These are phyloP conservation scores for Imleria badia DNA, from an alignment of 768 basidiomycete genomes.

Conservation along the genomic window DNA sequence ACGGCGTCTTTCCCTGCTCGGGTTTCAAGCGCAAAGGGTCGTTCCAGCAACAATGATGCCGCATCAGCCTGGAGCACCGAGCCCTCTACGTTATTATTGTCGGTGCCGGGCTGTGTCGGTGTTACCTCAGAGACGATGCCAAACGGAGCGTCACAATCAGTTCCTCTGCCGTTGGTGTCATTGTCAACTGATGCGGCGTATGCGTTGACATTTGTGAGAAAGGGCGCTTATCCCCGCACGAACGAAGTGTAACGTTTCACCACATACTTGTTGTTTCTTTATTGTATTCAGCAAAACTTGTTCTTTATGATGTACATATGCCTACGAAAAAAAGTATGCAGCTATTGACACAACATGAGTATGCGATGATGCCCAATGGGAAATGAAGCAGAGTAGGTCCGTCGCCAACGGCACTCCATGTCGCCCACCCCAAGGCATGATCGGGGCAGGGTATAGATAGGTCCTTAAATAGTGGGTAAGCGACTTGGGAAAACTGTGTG, in stretches of 20 bases:
- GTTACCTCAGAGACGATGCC: slow-evolving; percentile 6
- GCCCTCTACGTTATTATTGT: background rate
- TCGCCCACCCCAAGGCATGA: slow-evolving; percentile 24
- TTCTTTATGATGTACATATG: slow-evolving; percentile 36
- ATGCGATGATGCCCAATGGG: slow-evolving; percentile 30
- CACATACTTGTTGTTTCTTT: background rate
- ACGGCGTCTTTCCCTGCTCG: background rate
- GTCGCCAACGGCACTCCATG: slow-evolving; percentile 22
- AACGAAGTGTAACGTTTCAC: slow-evolving; percentile 8
- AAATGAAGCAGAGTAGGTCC: slow-evolving; percentile 29
- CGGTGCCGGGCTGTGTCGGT: slow-evolving; percentile 20
- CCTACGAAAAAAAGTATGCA: slow-evolving; percentile 32
- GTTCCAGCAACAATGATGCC: slow-evolving; percentile 9
- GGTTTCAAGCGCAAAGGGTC: background rate
- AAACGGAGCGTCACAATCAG: background rate
- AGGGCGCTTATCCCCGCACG: background rate
- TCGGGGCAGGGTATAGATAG: slow-evolving; percentile 32
- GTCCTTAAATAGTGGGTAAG: slow-evolving; percentile 30
- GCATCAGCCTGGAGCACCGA: slow-evolving; percentile 3
- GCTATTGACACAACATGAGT: slow-evolving; percentile 39
- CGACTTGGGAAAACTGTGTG: slow-evolving; percentile 6
- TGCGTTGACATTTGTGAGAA: slow-evolving; percentile 10
- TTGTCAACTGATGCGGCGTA: background rate
- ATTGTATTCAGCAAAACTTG: slow-evolving; percentile 30
- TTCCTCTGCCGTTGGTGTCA: background rate